These are phyloP conservation scores for Chaetoscypha palmicola DNA, from an alignment of 2,329 filamentous ascomycete genomes.

Conservation along the genomic window DNA sequence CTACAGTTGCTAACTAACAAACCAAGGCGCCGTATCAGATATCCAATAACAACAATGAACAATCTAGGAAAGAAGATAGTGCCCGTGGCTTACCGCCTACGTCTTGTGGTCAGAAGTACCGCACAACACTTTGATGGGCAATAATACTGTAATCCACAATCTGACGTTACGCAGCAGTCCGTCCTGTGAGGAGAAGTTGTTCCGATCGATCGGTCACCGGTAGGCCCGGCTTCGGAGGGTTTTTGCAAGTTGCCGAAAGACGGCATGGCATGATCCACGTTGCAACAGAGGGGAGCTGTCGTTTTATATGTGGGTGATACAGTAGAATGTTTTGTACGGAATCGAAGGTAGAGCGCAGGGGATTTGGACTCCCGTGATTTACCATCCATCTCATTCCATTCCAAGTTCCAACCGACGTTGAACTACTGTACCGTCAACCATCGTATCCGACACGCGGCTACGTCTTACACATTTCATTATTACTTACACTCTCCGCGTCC, in stretches of 20 bases:
- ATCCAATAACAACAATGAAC: background rate
- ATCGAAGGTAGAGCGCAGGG: too few relatives aligned
- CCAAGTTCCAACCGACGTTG: too few relatives aligned
- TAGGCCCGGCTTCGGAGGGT: background rate
- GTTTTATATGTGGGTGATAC: too few relatives aligned
- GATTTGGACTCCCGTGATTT: too few relatives aligned
- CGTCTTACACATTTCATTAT: too few relatives aligned
- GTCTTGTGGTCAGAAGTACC: slow-evolving; percentile 12
- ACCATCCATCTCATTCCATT: too few relatives aligned
- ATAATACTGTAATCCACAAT: too few relatives aligned
- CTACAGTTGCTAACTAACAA: too few relatives aligned
- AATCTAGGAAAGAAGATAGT: background rate
- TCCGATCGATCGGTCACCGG: slow-evolving; percentile 2
- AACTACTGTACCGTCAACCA: too few relatives aligned
- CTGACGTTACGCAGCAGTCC: slow-evolving; percentile 9
- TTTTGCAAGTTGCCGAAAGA: background rate
- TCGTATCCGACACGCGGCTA: too few relatives aligned
- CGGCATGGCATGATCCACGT: background rate
- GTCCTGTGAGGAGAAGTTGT: slow-evolving; percentile 1
- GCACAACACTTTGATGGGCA: slow-evolving; percentile 2
- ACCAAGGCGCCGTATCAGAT: background rate
- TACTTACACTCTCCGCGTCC: too few relatives aligned
- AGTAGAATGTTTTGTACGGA: too few relatives aligned
- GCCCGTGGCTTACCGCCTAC: slow-evolving; percentile 17
- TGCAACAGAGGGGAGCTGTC: background rate